A percentile compares a stretch with the other conserved stretches of the same genome.
Evolutionary conservation across 305 asterid species (phyloP).

Genomic region (Fraxinus dipetala): DNA sequence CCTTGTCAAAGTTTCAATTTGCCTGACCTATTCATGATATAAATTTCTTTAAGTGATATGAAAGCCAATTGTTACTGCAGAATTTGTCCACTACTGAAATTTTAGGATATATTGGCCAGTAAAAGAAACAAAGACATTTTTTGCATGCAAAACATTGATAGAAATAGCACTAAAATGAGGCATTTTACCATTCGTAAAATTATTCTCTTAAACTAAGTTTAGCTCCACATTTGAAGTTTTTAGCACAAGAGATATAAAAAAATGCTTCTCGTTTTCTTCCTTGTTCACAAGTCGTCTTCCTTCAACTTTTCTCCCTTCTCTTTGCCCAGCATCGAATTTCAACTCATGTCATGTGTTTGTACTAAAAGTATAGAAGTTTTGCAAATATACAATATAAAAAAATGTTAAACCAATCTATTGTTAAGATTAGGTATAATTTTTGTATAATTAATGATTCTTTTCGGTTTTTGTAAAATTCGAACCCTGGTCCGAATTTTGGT

Average conservation of each 20-base stretch:
- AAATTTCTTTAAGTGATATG: neutral
- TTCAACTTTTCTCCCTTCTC: neutral
- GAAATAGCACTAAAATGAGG: neutral
- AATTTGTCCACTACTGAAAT: neutral
- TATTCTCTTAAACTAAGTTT: neutral
- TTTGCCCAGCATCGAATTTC: neutral
- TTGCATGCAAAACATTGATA: neutral
- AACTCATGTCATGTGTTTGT: neutral
- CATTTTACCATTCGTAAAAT: neutral
- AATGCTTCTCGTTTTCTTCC: neutral
- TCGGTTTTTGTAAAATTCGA: too few species aligned
- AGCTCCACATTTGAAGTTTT: neutral
- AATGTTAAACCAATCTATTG: neutral
- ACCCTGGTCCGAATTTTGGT: neutral
- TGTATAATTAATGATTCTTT: too few species aligned
- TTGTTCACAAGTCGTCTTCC: neutral
- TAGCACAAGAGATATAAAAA: neutral
- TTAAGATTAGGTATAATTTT: neutral
- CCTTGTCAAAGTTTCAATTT: neutral
- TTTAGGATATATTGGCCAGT: neutral
- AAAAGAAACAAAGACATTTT: neutral
- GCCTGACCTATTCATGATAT: neutral
- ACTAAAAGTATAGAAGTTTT: neutral
- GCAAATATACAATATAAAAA: too few species aligned
- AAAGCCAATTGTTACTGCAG: neutral